Evolutionary conservation across 2,329 filamentous ascomycete species (phyloP).

Genomic region (Stylonectria norvegica): DNA sequence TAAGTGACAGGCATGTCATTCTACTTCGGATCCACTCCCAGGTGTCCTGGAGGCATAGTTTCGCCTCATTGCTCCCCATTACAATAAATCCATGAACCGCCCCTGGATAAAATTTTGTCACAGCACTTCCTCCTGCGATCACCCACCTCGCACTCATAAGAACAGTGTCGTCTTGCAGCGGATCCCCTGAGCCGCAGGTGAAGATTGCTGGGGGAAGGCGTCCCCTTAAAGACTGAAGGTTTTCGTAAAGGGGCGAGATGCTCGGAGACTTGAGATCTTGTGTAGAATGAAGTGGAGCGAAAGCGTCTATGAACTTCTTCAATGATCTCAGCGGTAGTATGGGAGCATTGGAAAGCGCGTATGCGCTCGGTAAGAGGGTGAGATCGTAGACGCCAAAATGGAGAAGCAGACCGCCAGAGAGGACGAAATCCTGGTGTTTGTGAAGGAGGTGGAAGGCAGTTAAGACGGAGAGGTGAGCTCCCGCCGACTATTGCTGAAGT

Average conservation of each 20-base stretch:
- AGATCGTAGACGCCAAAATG: not conserved
- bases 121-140: constrained; percentile 9
- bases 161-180: constrained; percentile 13
- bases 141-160: constrained; percentile 15
- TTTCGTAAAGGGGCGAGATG: constrained; percentile 6
- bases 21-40: not conserved
- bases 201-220: constrained; percentile 12
- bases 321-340: not conserved
- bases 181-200: constrained; percentile 12
- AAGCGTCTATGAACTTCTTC: not conserved
- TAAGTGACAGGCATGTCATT: not conserved
- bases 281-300: constrained; percentile 2
- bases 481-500: too few relatives aligned
- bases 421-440: not conserved
- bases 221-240: constrained; percentile 3
- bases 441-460: not conserved
- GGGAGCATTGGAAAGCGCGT: not conserved
- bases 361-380: not conserved
- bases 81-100: constrained; percentile 11
- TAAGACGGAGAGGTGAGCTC: not conserved
- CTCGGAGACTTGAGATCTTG: constrained; percentile 6
- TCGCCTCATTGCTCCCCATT: not conserved
- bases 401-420: not conserved
- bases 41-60: not conserved
- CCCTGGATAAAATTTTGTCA: constrained; percentile 10